phyloP scores from a whole-genome alignment of 305 asterid species.

The Euphrasia arctica region DNA sequence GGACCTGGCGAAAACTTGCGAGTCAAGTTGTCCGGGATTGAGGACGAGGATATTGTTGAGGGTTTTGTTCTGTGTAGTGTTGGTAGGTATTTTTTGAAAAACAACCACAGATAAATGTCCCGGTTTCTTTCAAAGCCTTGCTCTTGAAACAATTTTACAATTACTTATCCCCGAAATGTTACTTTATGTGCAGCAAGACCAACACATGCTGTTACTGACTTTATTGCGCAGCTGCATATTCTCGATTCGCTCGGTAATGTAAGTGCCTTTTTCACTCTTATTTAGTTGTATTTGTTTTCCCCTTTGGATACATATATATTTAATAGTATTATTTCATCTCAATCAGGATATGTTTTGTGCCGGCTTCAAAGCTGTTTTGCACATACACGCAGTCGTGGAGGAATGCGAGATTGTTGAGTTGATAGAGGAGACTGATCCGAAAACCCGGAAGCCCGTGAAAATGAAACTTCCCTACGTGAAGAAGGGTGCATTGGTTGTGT shows the following conservation, averaged over 20 bases:
- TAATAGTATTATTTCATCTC: background rate
- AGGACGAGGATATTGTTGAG: slow-evolving; percentile 81
- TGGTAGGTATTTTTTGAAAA: slow-evolving; percentile 39
- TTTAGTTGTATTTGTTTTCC: slow-evolving; percentile 3
- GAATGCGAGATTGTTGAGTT: slow-evolving; percentile 94
- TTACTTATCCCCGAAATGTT: background rate
- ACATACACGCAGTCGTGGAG: slow-evolving; percentile 83
- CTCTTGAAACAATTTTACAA: background rate
- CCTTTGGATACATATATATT: background rate
- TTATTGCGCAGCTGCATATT: slow-evolving; percentile 84
- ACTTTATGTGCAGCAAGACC: slow-evolving; percentile 59
- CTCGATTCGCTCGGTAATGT: slow-evolving; percentile 89
- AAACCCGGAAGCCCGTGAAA: slow-evolving; percentile 71
- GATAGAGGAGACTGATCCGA: slow-evolving; percentile 73
- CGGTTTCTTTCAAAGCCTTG: background rate
- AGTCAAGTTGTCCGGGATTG: slow-evolving; percentile 85
- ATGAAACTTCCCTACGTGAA: slow-evolving; percentile 89
- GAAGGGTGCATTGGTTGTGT: slow-evolving; percentile 67
- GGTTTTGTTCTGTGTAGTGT: slow-evolving; percentile 77
- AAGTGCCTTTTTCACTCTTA: slow-evolving; percentile 15
- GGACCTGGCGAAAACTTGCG: slow-evolving; percentile 99
- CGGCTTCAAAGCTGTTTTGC: slow-evolving; percentile 94
- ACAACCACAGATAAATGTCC: background rate
- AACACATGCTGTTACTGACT: slow-evolving; percentile 66
- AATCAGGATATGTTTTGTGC: slow-evolving; percentile 91